phyloP scores from a whole-genome alignment of 164 flowering plant genomes.

The Macadamia tetraphylla region DNA sequence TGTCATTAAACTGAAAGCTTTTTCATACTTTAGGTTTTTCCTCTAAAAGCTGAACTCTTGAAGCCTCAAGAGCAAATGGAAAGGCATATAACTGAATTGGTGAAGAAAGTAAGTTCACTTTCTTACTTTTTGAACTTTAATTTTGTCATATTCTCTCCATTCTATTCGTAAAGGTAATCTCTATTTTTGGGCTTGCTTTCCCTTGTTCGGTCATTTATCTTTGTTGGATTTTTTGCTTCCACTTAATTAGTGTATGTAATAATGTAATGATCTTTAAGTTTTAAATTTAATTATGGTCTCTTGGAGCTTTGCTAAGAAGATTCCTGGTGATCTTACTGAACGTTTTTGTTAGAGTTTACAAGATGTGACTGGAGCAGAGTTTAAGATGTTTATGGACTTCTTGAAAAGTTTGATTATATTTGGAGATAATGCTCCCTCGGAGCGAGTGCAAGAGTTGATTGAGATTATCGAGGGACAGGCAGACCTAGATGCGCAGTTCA shows the following conservation, averaged over 20 bases:
- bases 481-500: conserved; percentile 85
- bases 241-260: too few relatives aligned
- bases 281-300: neutral
- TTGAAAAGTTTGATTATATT: conserved; percentile 76
- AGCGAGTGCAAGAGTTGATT: conserved; percentile 76
- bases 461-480: conserved; percentile 92
- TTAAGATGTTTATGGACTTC: conserved; percentile 94
- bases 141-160: neutral
- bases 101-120: conserved; percentile 55
- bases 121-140: neutral
- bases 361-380: conserved; percentile 96
- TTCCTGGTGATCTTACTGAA: neutral
- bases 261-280: too few relatives aligned
- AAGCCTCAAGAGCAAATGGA: conserved; percentile 94
- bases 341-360: conserved; percentile 68
- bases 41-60: conserved; percentile 77
- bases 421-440: conserved; percentile 81
- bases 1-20: conserved; percentile 4
- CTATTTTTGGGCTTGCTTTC: neutral
- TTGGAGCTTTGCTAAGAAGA: neutral
- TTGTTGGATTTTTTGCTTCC: neutral
- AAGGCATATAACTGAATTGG: conserved; percentile 85
- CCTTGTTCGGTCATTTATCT: neutral
- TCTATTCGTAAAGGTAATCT: neutral
- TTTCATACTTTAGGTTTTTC: conserved; percentile 63